Evolutionary conservation across 208 protist species (phyloP).

Genomic region (Leishmania gerbilli): DNA sequence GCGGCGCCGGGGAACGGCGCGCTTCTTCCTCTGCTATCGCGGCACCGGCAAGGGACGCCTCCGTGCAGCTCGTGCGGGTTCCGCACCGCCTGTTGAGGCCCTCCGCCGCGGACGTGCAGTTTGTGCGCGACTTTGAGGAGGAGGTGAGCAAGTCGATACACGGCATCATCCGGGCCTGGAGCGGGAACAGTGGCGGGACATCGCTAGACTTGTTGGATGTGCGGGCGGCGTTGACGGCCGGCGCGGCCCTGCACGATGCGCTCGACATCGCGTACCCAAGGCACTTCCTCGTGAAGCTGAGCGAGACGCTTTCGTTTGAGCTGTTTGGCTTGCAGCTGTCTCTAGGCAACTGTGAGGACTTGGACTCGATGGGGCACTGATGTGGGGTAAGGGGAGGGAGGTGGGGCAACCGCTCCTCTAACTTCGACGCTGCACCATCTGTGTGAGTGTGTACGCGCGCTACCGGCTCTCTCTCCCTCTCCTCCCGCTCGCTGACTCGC

Average conservation of each 20-base stretch:
- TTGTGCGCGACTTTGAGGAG: conserved; percentile 32
- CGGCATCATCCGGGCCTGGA: not conserved
- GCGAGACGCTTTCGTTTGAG: conserved; percentile 54
- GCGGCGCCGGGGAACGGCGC: no score
- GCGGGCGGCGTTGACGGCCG: conserved; percentile 11
- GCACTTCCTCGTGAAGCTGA: conserved; percentile 69
- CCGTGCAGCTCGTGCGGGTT: conserved; percentile 25
- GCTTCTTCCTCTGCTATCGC: not conserved
- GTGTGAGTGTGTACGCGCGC: no score
- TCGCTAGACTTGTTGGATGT: conserved; percentile 15
- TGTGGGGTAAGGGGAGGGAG: not conserved
- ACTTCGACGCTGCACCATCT: no score
- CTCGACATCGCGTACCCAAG: conserved; percentile 51
- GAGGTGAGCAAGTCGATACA: conserved; percentile 31
- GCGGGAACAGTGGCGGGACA: not conserved
- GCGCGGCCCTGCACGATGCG: conserved; percentile 21
- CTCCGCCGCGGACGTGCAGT: conserved; percentile 24
- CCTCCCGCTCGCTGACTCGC: not conserved
- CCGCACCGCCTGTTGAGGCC: conserved; percentile 24
- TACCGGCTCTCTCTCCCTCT: not conserved
- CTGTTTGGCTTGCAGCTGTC: conserved; percentile 65
- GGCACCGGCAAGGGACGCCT: conserved; percentile 5
- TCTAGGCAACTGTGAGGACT: conserved; percentile 78
- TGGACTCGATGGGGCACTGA: conserved; percentile 40
- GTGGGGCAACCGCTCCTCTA: not conserved